These are phyloP conservation scores for Crithidia bombi DNA, from an alignment of 208 protist genomes.

Conservation along the genomic window DNA sequence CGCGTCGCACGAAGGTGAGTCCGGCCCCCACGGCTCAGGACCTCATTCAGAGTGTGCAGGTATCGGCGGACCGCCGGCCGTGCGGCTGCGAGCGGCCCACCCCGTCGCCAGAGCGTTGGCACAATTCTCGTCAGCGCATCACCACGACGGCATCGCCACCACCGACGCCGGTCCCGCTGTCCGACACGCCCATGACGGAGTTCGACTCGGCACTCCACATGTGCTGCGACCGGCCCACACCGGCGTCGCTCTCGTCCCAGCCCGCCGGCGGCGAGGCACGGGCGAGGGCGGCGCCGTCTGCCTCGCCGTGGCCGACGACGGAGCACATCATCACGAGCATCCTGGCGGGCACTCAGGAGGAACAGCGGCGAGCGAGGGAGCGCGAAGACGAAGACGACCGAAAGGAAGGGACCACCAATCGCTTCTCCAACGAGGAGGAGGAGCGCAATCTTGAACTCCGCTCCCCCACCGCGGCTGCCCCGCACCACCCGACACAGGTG, in stretches of 20 bases:
- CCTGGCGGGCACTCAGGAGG: constrained; percentile 20
- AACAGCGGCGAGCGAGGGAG: constrained; percentile 27
- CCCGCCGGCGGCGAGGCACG: constrained; percentile 27
- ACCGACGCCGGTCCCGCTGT: constrained; percentile 16
- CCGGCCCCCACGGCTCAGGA: constrained; percentile 31
- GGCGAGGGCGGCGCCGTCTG: constrained; percentile 15
- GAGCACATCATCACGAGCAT: constrained; percentile 50
- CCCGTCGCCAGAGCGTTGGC: constrained; percentile 17
- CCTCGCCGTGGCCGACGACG: constrained; percentile 50
- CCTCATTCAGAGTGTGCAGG: constrained; percentile 44
- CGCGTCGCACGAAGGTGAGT: constrained; percentile 18
- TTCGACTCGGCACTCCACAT: constrained; percentile 13
- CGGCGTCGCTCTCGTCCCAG: constrained; percentile 32
- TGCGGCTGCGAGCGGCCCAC: constrained; percentile 36
- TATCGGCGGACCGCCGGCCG: constrained; percentile 35
- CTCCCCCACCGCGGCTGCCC: neutral
- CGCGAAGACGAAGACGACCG: neutral
- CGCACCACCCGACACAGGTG: neutral
- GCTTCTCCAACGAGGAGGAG: constrained; percentile 17
- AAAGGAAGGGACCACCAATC: neutral
- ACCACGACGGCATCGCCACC: constrained; percentile 11
- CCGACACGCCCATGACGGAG: constrained; percentile 22
- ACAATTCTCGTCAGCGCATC: neutral
- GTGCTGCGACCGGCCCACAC: constrained; percentile 39
- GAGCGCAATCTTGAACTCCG: neutral